Base-by-base conservation (phyloP, 2,329 filamentous ascomycete species). In the Diaporthe vexans region DNA sequence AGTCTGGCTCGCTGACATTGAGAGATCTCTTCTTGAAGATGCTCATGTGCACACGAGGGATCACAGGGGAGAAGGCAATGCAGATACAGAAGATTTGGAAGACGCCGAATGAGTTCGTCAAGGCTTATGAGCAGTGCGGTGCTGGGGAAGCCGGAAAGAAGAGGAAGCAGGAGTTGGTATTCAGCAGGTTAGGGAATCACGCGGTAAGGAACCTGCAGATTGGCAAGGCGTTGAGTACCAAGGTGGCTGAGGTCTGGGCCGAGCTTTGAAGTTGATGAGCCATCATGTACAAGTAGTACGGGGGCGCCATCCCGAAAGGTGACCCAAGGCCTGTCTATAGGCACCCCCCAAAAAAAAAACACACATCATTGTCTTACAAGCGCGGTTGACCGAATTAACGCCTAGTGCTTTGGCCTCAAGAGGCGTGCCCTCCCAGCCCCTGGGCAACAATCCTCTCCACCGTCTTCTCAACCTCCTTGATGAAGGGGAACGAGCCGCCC, bases 1-100 rank as follows among this genome's bases (percentile, higher is more conserved):
- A 97, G 81, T 94, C 93, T 0, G 92, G 94, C 70, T 89, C 89
- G 74, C 89, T 95, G 78, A 94, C 93, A 0, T 84, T 96, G 13
- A 87, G 93, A 72, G 94, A 97, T 78, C 82, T 95, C 0, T 96
- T 91, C 78, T 84, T 97, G 35, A 95, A 95, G 82, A 96, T 97
- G 94, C 87, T 97, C 63, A 95, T 97, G 94, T 94, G 93, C 76
- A 94, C 90, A 1, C 89, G 89, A 72, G 93, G 93, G 1, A 86
- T 97, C 17, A 94, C 93, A 0, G 93, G 92, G 4, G 94, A 95
- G 78, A 94, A 94, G 78, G 94, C 94, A 0, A 82, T 95, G 7
- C 94, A 94, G 82, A 94, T 97, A 17, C 94, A 96, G 80, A 91
- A 91, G 77, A 84, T 87, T n/a, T 97, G 94, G 93, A 90, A 88